Conservation (phyloP, 768 basidiomycete species). For the Suillus paluster region DNA sequence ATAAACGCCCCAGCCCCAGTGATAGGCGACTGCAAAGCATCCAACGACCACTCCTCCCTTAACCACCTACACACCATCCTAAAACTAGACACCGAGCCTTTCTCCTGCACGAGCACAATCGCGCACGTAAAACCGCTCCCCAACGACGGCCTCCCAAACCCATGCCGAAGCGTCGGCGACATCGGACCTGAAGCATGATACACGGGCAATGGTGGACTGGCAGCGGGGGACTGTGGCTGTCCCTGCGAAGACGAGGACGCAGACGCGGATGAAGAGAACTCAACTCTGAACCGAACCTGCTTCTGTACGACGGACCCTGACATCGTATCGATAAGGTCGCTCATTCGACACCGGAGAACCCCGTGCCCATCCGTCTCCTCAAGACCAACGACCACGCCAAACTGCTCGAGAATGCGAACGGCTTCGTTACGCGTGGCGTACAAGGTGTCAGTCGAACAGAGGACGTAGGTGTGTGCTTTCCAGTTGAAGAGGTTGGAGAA, state of each 20-base stretch:
- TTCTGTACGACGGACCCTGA: conserved; percentile 59
- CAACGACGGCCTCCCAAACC: conserved; percentile 28
- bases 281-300: conserved; percentile 82
- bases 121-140: conserved; percentile 55
- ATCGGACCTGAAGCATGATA: conserved; percentile 29
- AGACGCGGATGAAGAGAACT: conserved; percentile 51
- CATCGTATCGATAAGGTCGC: conserved; percentile 48
- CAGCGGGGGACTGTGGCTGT: conserved; percentile 23
- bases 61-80: conserved; percentile 74
- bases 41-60: conserved; percentile 67
- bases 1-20: conserved; percentile 42
- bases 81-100: conserved; percentile 89
- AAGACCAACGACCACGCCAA: conserved; percentile 66
- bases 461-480: conserved; percentile 62
- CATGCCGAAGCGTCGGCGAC: conserved; percentile 29
- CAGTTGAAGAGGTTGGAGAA: conserved; percentile 95
- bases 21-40: conserved; percentile 33
- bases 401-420: conserved; percentile 61
- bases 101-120: conserved; percentile 84
- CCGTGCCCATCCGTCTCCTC: conserved; percentile 52
- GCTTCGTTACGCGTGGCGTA: conserved; percentile 67
- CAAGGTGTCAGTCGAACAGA: conserved; percentile 62
- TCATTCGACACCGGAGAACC: conserved; percentile 55
- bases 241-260: conserved; percentile 22
- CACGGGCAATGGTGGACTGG: conserved; percentile 31